Percentiles rank a stretch among this genome's conserved stretches.
Evolutionary conservation across 2,329 filamentous ascomycete genomes (phyloP).

Genomic region (Fusarium nodosum): DNA sequence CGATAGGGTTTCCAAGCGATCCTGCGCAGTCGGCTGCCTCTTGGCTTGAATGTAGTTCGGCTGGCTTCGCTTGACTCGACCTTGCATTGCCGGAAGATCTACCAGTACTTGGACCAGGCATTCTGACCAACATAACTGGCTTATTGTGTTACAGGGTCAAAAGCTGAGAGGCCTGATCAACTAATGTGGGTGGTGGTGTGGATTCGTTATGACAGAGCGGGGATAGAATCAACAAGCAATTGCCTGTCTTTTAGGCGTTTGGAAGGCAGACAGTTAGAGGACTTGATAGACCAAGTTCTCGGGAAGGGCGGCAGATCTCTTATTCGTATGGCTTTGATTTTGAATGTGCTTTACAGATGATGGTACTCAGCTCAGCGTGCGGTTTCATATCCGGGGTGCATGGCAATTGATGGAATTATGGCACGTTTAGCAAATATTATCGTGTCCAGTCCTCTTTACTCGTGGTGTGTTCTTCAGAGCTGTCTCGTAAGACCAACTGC

Average conservation of each 20-base stretch:
- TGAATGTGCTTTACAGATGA: constrained; percentile 43
- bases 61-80: constrained; percentile 11
- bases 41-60: constrained; percentile 17
- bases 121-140: neutral
- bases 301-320: constrained; percentile 29
- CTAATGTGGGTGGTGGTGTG: constrained; percentile 1
- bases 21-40: constrained; percentile 12
- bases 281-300: constrained; percentile 17
- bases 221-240: constrained; percentile 13
- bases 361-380: constrained; percentile 36
- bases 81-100: constrained; percentile 4
- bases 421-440: neutral
- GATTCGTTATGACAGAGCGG: constrained; percentile 3
- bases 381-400: constrained; percentile 39
- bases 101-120: neutral
- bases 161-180: neutral
- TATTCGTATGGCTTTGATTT: constrained; percentile 37
- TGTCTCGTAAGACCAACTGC: neutral
- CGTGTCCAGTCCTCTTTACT: neutral
- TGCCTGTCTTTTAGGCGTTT: constrained; percentile 31
- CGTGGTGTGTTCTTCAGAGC: neutral
- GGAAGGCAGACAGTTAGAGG: constrained; percentile 9
- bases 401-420: constrained; percentile 36
- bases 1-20: constrained; percentile 3
- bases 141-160: neutral